Evolutionary conservation across 805 yeast species (phyloP).

Genomic region (Pichia californica): DNA sequence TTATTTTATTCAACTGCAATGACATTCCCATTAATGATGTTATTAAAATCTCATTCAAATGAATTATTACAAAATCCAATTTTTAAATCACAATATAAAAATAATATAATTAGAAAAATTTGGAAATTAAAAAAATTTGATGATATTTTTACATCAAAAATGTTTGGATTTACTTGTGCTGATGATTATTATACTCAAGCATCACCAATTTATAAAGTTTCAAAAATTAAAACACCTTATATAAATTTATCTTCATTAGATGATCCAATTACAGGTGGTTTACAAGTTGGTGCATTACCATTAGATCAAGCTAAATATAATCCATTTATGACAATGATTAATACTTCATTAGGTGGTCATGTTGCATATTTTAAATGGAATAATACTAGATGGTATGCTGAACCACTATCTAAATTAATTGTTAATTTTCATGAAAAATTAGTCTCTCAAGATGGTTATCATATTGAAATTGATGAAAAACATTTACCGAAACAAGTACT

Average conservation of each 20-base stretch:
- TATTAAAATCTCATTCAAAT: slow-evolving; percentile 38
- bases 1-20: slow-evolving; percentile 44
- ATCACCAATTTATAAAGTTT: slow-evolving; percentile 48
- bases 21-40: slow-evolving; percentile 39
- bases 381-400: slow-evolving; percentile 62
- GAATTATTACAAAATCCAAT: slow-evolving; percentile 29
- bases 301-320: slow-evolving; percentile 41
- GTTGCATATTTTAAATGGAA: slow-evolving; percentile 65
- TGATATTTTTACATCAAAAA: slow-evolving; percentile 52
- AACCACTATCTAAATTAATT: slow-evolving; percentile 40
- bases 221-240: slow-evolving; percentile 53
- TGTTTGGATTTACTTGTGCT: slow-evolving; percentile 60
- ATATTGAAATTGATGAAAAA: slow-evolving; percentile 9
- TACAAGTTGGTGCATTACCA: slow-evolving; percentile 40
- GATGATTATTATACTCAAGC: slow-evolving; percentile 60
- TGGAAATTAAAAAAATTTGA: slow-evolving; percentile 52
- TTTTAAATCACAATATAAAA: slow-evolving; percentile 18
- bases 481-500: slow-evolving; percentile 6
- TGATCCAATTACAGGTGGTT: slow-evolving; percentile 63
- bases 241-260: slow-evolving; percentile 60
- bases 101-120: slow-evolving; percentile 16
- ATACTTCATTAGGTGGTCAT: slow-evolving; percentile 73
- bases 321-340: slow-evolving; percentile 52
- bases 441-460: slow-evolving; percentile 7
- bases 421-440: slow-evolving; percentile 17